phyloP scores from a whole-genome alignment of 2,329 filamentous ascomycete species.

The Diatrype stigma region DNA sequence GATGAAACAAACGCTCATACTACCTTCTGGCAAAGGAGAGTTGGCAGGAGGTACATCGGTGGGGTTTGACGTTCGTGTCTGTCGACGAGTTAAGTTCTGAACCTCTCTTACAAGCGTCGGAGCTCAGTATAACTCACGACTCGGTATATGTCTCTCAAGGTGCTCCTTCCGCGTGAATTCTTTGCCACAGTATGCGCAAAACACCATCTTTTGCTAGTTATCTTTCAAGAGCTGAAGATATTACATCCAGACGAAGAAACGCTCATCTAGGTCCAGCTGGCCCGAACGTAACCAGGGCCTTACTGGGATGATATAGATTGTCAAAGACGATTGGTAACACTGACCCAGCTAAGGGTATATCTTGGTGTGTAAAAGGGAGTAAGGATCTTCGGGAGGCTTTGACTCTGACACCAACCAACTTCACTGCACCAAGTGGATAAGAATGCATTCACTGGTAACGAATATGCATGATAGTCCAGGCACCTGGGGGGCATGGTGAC shows the following conservation, averaged over 20 bases:
- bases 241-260: not conserved
- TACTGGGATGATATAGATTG: not conserved
- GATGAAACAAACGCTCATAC: conserved; percentile 8
- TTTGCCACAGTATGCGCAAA: conserved; percentile 52
- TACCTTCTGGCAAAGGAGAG: conserved; percentile 48
- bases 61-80: conserved; percentile 55
- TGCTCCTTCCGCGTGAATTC: conserved; percentile 53
- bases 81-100: conserved; percentile 3
- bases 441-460: not conserved
- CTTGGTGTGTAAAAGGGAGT: no score
- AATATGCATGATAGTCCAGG: not conserved
- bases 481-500: not conserved
- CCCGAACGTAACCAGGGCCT: no score
- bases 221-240: not conserved
- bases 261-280: no score
- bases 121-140: conserved; percentile 34
- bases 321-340: not conserved
- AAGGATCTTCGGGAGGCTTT: no score
- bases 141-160: conserved; percentile 51
- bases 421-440: not conserved
- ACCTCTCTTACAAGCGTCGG: not conserved
- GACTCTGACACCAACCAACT: no score
- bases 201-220: conserved; percentile 30
- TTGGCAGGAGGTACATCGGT: conserved; percentile 45
- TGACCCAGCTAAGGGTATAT: no score